phyloP scores from a whole-genome alignment of 352 stramenopile species.

The Peronosclerospora sorghi region DNA sequence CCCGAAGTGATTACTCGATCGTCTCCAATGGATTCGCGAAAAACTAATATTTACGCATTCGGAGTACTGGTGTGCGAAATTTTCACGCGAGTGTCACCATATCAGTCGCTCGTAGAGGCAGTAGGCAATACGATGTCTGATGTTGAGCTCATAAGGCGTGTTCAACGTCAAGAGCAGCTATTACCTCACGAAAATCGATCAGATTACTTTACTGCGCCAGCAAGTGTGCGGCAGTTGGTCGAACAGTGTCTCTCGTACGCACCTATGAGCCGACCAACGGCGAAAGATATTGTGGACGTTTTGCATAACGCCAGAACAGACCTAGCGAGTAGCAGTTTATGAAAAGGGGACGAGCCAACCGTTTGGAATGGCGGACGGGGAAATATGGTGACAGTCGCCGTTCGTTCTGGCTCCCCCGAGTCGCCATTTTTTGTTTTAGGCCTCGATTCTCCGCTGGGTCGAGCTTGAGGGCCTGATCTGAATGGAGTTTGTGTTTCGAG shows the following conservation, averaged over 20 bases:
- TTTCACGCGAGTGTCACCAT: slow-evolving; percentile 37
- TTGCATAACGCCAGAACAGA: slow-evolving; percentile 31
- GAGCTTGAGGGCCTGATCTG: slow-evolving; percentile 11
- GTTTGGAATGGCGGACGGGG: slow-evolving; percentile 6
- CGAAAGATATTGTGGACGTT: slow-evolving; percentile 35
- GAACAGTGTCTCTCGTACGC: slow-evolving; percentile 37
- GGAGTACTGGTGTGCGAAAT: slow-evolving; percentile 52
- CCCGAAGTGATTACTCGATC: slow-evolving; percentile 42
- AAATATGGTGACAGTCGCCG: slow-evolving; percentile 10
- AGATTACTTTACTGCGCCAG: slow-evolving; percentile 29
- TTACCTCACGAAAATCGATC: slow-evolving; percentile 33
- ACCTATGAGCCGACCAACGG: slow-evolving; percentile 37
- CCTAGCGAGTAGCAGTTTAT: slow-evolving; percentile 19
- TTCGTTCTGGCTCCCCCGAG: slow-evolving; percentile 16
- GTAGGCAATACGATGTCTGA: slow-evolving; percentile 45
- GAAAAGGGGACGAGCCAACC: slow-evolving; percentile 17
- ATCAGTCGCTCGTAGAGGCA: slow-evolving; percentile 31
- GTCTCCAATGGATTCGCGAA: slow-evolving; percentile 31
- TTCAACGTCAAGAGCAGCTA: slow-evolving; percentile 24
- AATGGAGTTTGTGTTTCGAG: slow-evolving; percentile 23
- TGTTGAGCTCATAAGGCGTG: slow-evolving; percentile 30
- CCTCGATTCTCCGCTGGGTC: slow-evolving; percentile 7
- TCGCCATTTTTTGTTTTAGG: slow-evolving; percentile 24
- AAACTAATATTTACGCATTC: slow-evolving; percentile 57
- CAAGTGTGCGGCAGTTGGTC: slow-evolving; percentile 30